Conservation (phyloP, 208 protist species). For the Novymonas esmeraldas region DNA sequence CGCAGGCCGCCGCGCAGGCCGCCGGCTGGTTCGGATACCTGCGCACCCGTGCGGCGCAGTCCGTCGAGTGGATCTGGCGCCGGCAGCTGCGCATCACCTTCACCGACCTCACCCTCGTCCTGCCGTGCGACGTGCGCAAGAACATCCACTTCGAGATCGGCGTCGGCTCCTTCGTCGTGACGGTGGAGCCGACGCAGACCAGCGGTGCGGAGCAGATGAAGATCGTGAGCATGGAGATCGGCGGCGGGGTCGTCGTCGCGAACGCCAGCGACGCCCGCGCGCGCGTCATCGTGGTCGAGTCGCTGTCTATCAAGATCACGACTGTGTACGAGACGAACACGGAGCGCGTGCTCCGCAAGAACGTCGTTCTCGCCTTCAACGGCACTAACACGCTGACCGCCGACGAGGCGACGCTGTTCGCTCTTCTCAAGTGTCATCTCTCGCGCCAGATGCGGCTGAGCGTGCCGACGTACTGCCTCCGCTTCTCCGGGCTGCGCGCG, state of each 20-base stretch:
- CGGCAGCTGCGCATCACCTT: slow-evolving; percentile 60
- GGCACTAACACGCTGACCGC: slow-evolving; percentile 36
- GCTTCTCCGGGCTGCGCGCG: slow-evolving; percentile 41
- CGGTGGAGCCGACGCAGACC: slow-evolving; percentile 48
- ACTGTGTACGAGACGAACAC: slow-evolving; percentile 44
- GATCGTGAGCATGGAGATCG: slow-evolving; percentile 40
- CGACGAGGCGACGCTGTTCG: slow-evolving; percentile 50
- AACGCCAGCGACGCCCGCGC: slow-evolving; percentile 14
- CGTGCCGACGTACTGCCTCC: slow-evolving; percentile 63
- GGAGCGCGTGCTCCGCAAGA: slow-evolving; percentile 53
- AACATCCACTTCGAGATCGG: slow-evolving; percentile 41
- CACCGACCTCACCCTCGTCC: slow-evolving; percentile 38
- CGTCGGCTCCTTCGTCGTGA: slow-evolving; percentile 43
- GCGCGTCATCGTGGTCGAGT: slow-evolving; percentile 37
- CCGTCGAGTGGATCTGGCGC: slow-evolving; percentile 72
- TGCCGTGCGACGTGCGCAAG: slow-evolving; percentile 49
- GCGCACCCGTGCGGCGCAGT: slow-evolving; percentile 36
- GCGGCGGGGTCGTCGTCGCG: slow-evolving; percentile 25
- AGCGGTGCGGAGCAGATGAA: slow-evolving; percentile 46
- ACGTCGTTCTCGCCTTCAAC: slow-evolving; percentile 46
- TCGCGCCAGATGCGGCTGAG: slow-evolving; percentile 43
- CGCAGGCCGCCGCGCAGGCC: slow-evolving; percentile 1
- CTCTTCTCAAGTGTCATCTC: slow-evolving; percentile 52
- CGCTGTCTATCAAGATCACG: slow-evolving; percentile 45
- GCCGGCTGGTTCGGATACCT: slow-evolving; percentile 57